These are phyloP conservation scores for Boletus insuetus DNA, from an alignment of 768 basidiomycete genomes.

Conservation along the genomic window DNA sequence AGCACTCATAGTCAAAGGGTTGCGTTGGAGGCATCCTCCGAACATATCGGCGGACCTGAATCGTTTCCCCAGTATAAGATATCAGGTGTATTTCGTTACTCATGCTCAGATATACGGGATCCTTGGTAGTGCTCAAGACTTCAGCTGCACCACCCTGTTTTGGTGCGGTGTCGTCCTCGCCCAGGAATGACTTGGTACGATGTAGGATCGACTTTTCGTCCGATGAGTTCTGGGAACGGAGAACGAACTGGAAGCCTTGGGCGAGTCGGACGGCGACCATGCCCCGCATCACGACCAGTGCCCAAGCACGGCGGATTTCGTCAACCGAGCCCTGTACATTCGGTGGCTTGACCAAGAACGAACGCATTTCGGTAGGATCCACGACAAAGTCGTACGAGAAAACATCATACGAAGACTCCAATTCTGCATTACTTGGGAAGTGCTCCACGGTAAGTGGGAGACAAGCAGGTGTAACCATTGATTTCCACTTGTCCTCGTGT, in stretches of 20 bases:
- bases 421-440: constrained; percentile 72
- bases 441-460: constrained; percentile 90
- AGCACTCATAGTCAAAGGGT: constrained; percentile 76
- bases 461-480: constrained; percentile 80
- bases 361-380: constrained; percentile 78
- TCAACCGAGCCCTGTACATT: constrained; percentile 46
- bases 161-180: constrained; percentile 51
- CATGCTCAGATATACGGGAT: constrained; percentile 90
- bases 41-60: constrained; percentile 85
- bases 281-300: constrained; percentile 80
- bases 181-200: constrained; percentile 55
- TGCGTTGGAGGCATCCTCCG: constrained; percentile 63
- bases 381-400: constrained; percentile 89
- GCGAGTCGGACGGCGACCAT: constrained; percentile 91
- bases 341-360: constrained; percentile 79
- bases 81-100: constrained; percentile 94
- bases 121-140: constrained; percentile 53
- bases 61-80: constrained; percentile 85
- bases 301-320: constrained; percentile 66
- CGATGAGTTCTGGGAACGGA: constrained; percentile 41
- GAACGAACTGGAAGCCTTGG: constrained; percentile 93
- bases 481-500: constrained; percentile 90
- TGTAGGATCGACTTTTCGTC: constrained; percentile 39
- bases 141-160: constrained; percentile 65
- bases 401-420: constrained; percentile 75